Percentiles rank a stretch among this genome's conserved stretches.
Conservation (phyloP, 2,329 filamentous ascomycete genomes). For the Polychaeton citri region DNA sequence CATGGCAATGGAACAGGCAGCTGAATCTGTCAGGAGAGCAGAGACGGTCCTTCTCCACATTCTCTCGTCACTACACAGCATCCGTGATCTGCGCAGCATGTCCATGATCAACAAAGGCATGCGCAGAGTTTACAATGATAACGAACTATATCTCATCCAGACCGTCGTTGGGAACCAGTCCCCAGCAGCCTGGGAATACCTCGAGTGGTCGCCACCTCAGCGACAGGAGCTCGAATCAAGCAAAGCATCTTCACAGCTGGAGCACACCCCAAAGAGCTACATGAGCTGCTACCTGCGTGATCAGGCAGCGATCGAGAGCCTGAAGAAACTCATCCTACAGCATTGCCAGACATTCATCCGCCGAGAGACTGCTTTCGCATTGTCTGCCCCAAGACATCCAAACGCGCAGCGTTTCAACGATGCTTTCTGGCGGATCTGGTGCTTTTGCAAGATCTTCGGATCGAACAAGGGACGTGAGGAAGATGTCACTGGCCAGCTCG, state of each 20-base stretch:
- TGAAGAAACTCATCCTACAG: slow-evolving; percentile 44
- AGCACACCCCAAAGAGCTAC: slow-evolving; percentile 42
- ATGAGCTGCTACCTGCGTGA: slow-evolving; percentile 39
- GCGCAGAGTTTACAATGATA: slow-evolving; percentile 43
- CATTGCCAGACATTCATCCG: slow-evolving; percentile 44
- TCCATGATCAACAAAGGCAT: slow-evolving; percentile 43
- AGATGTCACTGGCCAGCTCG: slow-evolving; percentile 45
- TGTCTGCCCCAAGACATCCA: slow-evolving; percentile 33
- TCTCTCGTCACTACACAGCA: slow-evolving; percentile 32
- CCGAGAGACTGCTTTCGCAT: slow-evolving; percentile 40
- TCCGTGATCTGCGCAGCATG: slow-evolving; percentile 43
- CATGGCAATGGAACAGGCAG: background rate
- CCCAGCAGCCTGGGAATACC: slow-evolving; percentile 46
- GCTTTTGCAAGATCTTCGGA: slow-evolving; percentile 51
- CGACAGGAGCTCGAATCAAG: slow-evolving; percentile 28
- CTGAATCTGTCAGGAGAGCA: slow-evolving; percentile 14
- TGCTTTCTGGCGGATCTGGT: slow-evolving; percentile 54
- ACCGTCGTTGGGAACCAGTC: slow-evolving; percentile 39
- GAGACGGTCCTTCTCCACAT: slow-evolving; percentile 41
- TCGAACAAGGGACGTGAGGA: slow-evolving; percentile 44
- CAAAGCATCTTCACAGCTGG: slow-evolving; percentile 23
- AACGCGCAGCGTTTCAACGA: slow-evolving; percentile 41
- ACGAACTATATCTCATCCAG: slow-evolving; percentile 42
- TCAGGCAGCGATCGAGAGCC: slow-evolving; percentile 37
- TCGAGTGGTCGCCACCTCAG: slow-evolving; percentile 43